Percentiles rank a stretch among this genome's conserved stretches.
phyloP scores from a whole-genome alignment of 352 stramenopile genomes.

The Phytopythium boreale region DNA sequence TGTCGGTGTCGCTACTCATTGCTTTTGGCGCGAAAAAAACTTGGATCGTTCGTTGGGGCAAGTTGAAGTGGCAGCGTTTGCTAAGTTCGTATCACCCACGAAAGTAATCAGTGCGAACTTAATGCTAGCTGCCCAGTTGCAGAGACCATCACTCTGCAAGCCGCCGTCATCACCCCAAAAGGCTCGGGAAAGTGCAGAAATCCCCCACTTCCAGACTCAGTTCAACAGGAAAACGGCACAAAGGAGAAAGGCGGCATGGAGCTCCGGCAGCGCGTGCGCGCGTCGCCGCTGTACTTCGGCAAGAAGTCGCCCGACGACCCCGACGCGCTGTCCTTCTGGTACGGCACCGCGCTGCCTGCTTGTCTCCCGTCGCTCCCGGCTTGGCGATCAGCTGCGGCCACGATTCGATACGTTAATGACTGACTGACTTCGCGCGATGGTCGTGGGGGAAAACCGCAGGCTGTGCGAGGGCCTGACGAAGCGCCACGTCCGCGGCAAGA shows the following conservation, averaged over 20 bases:
- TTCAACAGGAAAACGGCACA: background rate
- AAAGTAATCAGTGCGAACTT: too few relatives aligned
- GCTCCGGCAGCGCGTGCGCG: constrained; percentile 41
- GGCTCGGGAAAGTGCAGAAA: too few relatives aligned
- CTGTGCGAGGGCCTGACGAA: constrained; percentile 74
- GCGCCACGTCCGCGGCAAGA: constrained; percentile 43
- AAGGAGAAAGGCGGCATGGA: constrained; percentile 21
- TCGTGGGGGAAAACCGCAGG: constrained; percentile 22
- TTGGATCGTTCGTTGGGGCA: background rate
- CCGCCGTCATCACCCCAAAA: background rate
- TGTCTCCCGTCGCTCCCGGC: background rate
- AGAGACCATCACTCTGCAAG: background rate
- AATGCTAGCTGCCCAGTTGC: background rate
- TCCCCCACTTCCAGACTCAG: background rate
- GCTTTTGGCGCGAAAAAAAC: background rate
- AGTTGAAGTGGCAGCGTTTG: constrained; percentile 24
- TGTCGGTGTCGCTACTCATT: constrained; percentile 11
- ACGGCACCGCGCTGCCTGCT: background rate
- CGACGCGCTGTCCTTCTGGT: constrained; percentile 60
- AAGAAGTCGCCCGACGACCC: constrained; percentile 46
- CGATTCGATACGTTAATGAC: background rate
- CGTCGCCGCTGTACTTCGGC: constrained; percentile 48
- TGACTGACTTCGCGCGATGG: background rate
- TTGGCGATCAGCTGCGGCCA: background rate
- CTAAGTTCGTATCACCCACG: background rate